A percentile compares a stretch with the other conserved stretches of the same genome.
Evolutionary conservation across 495 filamentous ascomycete species (phyloP).

Genomic region (Xylaria venustula): DNA sequence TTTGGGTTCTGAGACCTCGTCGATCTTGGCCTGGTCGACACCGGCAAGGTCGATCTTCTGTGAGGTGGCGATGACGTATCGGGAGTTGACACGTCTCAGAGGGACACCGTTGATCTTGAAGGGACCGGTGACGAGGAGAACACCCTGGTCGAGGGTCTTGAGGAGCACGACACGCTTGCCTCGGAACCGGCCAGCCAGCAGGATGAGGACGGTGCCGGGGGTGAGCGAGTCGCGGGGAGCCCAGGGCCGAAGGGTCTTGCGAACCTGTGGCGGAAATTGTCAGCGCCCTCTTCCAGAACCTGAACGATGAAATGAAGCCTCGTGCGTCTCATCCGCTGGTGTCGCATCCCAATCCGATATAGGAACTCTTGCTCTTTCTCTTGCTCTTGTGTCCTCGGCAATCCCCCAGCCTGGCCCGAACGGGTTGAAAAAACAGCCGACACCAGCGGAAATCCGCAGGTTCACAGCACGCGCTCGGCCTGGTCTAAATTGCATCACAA

Average conservation of each 20-base stretch:
- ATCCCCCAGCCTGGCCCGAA: neutral
- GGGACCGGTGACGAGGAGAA: conserved; percentile 97
- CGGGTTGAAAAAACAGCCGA: neutral
- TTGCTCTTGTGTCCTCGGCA: neutral
- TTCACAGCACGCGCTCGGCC: neutral
- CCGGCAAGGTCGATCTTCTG: conserved; percentile 81
- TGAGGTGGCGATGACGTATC: conserved; percentile 98
- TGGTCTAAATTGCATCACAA: neutral
- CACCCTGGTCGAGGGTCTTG: conserved; percentile 92
- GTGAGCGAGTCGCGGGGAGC: conserved; percentile 81
- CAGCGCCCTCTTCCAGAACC: conserved; percentile 12
- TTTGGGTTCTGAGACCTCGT: conserved; percentile 77
- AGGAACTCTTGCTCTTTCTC: neutral
- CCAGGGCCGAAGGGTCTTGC: conserved; percentile 86
- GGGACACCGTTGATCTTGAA: conserved; percentile 99
- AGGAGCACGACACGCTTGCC: conserved; percentile 99
- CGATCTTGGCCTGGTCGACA: conserved; percentile 76
- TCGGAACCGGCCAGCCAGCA: conserved; percentile 98
- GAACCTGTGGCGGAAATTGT: conserved; percentile 61
- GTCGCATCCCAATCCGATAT: conserved; percentile 13
- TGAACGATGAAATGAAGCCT: neutral
- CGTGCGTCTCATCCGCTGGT: neutral
- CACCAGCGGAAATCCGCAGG: neutral
- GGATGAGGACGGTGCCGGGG: conserved; percentile 94
- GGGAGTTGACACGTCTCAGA: conserved; percentile 93